Evolutionary conservation across 1,284 basidiomycete genomes (phyloP), one percentile per base, ranked within the genome.

Genomic region (Rhizoctonia solani): DNA sequence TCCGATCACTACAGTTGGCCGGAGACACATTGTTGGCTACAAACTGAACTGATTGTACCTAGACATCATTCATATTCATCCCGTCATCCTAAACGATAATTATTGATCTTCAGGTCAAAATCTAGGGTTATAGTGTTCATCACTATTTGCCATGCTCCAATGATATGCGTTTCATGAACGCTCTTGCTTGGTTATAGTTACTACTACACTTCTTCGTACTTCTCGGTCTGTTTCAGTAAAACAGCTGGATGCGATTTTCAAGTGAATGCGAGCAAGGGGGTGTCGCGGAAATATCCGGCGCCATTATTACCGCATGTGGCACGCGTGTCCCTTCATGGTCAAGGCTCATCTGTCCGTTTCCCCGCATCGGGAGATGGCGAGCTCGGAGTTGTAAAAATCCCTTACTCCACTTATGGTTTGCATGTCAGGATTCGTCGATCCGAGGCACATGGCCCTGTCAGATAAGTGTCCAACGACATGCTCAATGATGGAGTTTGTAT

Each of bases 11-110:
- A 30, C 39, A 61, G 56, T 61, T 32, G 93, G 93, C 50, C 84
- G 92, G 72, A 85, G 92, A 78, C 86, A 86, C 79, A 76, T 95
- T 50, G 83, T 95, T 74, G 93, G 93, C 50, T 96, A 96, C 82
- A 87, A 87, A 69, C 74, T 89, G 71, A 80, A 89, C 73, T 88
- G 87, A 68, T 54, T 6, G 44, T 32, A 27, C 55, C 55, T 58
- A 58, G 55, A 58, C 30, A 39, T 55, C 46, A 16, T 42, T 6
- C 34, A 21, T 44, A 46, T 46, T 46, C 44, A 19, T 46, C 37
- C 9, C 16, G 16, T 39, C n/a, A 16, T 39, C 37, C 8, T 39
- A 8, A 8, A 39, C 9, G 37, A 39, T 16, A 39, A 8, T 8
- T 39, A 39, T 8, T 39, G 37, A 39, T 39, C 37, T 8, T 46